Base-by-base conservation (phyloP, 495 filamentous ascomycete species). In the Hypoxylon intermedium region DNA sequence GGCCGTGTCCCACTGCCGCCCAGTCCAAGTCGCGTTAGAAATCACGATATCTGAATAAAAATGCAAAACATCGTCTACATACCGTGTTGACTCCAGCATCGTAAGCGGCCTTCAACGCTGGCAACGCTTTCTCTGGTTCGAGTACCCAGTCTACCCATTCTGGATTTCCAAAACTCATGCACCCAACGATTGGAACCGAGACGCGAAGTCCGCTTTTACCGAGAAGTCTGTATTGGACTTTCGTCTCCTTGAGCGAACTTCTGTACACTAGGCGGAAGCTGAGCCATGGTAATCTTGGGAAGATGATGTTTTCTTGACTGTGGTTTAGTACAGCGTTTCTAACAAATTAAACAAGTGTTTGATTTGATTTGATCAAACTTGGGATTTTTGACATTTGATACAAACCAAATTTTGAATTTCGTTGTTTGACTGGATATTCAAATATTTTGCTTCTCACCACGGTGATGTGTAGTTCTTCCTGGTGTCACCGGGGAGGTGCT, bases 171-270 rank as follows among this genome's bases (percentile, higher is more conserved):
- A 82, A 84, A 57, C 78, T 82, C 87, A 89, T 89, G 49, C 82
- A 79, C 5, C 87, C 87, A 5, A 90, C 75, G 55, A 87, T 85
- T 49, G 87, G 80, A 23, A 83, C 82, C 13, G 86, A 87, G 55
- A 90, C 75, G 46, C 82, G 84, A 24, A 91, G 82, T 31, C 88
- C 88, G 19, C 80, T 85, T 24, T 77, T 82, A 15, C 87, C 87
- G 9, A 90, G 76, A 16, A 77, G 75, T n/a, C 69, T 72, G 63
- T 81, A 82, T 46, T 80, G 73, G 51, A 70, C 74, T 63, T 77
- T 79, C 12, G 38, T 42, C 30, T 33, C 30, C 9, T 33, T 33
- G 30, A 33, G 30, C 47, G 71, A 68, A n/a, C 41, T 54, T 66
- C 16, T 65, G 67, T 12, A 71, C 42, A 4, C 68, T 67, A 26